Evolutionary conservation across 2,329 filamentous ascomycete genomes (phyloP), one percentile per base, ranked within the genome.

Genomic region (Penicillium sp.): DNA sequence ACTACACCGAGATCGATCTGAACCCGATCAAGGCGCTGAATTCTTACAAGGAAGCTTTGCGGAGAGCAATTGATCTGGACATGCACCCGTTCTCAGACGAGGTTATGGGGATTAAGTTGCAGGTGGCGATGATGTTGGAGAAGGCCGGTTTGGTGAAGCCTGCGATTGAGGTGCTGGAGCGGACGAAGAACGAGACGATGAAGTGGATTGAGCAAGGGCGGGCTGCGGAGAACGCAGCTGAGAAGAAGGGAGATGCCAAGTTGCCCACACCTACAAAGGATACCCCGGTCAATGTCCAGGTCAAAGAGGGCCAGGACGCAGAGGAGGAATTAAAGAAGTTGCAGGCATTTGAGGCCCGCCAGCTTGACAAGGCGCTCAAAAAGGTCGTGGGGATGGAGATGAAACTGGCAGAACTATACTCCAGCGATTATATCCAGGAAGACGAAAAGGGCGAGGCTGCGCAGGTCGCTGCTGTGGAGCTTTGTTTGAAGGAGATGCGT

Each of bases 31-130:
- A 86, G 44, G 90, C 91, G 0, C 75, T 94, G 49, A 86, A 88
- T 57, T 88, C 88, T 67, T 97, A 95, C 67, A 84, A 84, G 59
- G 79, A 86, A 55, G 89, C 90, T 3, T 74, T 97, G 47, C 76
- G 83, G 52, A 77, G 85, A 42, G 89, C 89, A 47, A 74, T 82
- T 40, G 82, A 88, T 60, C 63, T 86, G 41, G 82, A 83, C 0
- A 80, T 98, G 73, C 89, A 97, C 63, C 88, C 87, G 0, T 94
- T 90, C 65, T 90, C 87, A 3, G 87, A 96, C 58, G 90, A 96
- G 65, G 84, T 96, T 27, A 77, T 96, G 57, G 93, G 93, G 7
- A 83, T 97, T 42, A 88, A 89, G 62, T 84, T 97, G 41, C 83
- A 90, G 64, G 76, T 95, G 7, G 83, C 88, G 1, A 77, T 78